Base-by-base conservation (phyloP, 306 rosid species). In the Ochetophila trinervis region DNA sequence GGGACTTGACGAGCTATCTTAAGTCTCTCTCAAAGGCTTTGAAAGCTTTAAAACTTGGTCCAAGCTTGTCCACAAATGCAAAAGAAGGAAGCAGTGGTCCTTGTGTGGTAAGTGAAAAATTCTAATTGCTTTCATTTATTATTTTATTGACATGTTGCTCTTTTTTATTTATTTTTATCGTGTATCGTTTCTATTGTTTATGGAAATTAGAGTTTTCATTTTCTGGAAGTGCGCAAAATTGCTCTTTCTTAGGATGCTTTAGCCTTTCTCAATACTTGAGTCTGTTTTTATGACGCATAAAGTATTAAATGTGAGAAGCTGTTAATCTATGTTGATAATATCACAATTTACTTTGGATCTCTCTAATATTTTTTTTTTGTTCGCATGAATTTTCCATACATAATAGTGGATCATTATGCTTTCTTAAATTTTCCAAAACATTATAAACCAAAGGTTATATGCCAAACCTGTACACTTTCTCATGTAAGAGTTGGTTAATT, bases 1-100 rank as follows among this genome's bases (percentile, higher is more conserved):
- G 97, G 98, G 98, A 93, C 79, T 80, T 93, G 84, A 79, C 86
- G 44, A 93, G 98, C 72, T 93, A 89, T 81, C 96, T 93, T 71
- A 89, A 86, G 88, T 89, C 96, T 73, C 96, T 93, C 75, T 89
- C 98, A 5, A 89, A 89, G 86, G 95, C 91, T 36, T 87, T 93
- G 60, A 89, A 87, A 79, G 88, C 86, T 74, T 84, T 93, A 87
- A 93, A 89, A 77, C 89, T 89, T 62, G 76, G 89, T 74, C 74
- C 90, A 30, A 85, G 78, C 81, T 61, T 84, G 69, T 81, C 94
- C 66, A 62, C 89, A 58, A 87, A 86, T 67, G 79, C 91, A 45
- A 79, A 85, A 53, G 98, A 93, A 83, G 98, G 98, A 79, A 89
- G 85, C 73, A 89, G 78, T 69, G 80, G 83, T 74, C 80, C 95